These are phyloP conservation scores for Magnolia officinalis DNA, from an alignment of 164 flowering plant species.

Conservation along the genomic window DNA sequence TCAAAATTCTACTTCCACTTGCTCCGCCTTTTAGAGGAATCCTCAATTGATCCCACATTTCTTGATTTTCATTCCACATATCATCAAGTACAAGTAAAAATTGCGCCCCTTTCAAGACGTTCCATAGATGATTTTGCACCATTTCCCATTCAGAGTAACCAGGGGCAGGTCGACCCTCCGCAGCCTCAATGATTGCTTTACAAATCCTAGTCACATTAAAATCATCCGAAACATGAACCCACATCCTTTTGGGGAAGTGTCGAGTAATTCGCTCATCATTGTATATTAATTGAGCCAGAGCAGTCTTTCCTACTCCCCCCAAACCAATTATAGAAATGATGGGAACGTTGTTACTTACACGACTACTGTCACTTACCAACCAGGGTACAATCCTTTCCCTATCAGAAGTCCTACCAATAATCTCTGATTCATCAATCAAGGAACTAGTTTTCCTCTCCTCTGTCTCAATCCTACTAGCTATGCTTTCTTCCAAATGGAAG, in stretches of 20 bases:
- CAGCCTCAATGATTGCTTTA: not conserved
- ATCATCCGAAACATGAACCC: slow-evolving; percentile 8
- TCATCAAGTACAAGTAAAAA: not conserved
- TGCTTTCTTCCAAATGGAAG: not conserved
- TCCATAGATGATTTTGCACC: not conserved
- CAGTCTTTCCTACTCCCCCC: slow-evolving; percentile 5
- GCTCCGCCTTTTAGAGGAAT: not conserved
- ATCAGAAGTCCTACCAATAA: slow-evolving; percentile 2
- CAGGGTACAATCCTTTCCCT: not conserved
- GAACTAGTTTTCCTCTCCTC: not conserved
- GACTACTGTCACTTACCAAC: not conserved
- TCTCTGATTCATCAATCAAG: not conserved
- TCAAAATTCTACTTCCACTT: not conserved
- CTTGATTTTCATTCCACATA: not conserved
- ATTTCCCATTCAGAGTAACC: not conserved
- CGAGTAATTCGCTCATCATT: not conserved
- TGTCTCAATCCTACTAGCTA: not conserved
- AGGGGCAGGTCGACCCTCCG: no score
- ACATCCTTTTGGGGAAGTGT: not conserved
- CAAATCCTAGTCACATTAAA: not conserved
- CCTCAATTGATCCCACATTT: not conserved
- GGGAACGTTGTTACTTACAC: not conserved
- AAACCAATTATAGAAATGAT: not conserved
- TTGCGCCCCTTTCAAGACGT: not conserved
- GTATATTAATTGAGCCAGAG: not conserved